These are phyloP conservation scores for Epichloe festucae DNA, from an alignment of 2,329 filamentous ascomycete genomes.

Conservation along the genomic window DNA sequence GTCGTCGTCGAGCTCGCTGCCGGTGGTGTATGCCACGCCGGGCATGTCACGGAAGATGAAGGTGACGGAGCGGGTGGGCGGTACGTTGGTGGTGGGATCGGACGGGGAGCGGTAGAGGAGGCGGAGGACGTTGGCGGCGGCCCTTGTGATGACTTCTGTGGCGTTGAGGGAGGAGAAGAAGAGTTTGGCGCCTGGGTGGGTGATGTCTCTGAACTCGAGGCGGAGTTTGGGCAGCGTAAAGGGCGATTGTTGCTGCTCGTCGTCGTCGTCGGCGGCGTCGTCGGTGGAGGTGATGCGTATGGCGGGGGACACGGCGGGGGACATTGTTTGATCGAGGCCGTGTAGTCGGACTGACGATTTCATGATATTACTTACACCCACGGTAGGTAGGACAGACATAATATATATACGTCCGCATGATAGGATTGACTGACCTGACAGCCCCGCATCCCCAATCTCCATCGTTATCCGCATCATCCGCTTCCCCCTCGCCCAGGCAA, in stretches of 20 bases:
- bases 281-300: background rate
- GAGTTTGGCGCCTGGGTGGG: slow-evolving; percentile 44
- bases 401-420: too few relatives aligned
- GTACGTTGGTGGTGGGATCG: slow-evolving; percentile 28
- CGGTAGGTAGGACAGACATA: too few relatives aligned
- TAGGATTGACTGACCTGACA: too few relatives aligned
- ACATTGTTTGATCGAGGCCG: background rate
- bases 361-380: too few relatives aligned
- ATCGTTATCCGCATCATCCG: too few relatives aligned
- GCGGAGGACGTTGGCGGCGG: slow-evolving; percentile 54
- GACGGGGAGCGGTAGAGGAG: slow-evolving; percentile 52
- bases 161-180: slow-evolving; percentile 59
- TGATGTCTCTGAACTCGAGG: slow-evolving; percentile 45
- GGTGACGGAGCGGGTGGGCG: slow-evolving; percentile 73
- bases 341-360: too few relatives aligned
- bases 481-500: too few relatives aligned
- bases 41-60: slow-evolving; percentile 65
- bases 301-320: slow-evolving; percentile 16
- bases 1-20: slow-evolving; percentile 63
- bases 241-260: slow-evolving; percentile 1
- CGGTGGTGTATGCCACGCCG: slow-evolving; percentile 83
- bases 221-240: slow-evolving; percentile 43
- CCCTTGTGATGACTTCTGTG: slow-evolving; percentile 44
- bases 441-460: too few relatives aligned
- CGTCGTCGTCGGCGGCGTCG: background rate